Base-by-base conservation (phyloP, 208 protist genomes). In the Trypanosoma lewisi region DNA sequence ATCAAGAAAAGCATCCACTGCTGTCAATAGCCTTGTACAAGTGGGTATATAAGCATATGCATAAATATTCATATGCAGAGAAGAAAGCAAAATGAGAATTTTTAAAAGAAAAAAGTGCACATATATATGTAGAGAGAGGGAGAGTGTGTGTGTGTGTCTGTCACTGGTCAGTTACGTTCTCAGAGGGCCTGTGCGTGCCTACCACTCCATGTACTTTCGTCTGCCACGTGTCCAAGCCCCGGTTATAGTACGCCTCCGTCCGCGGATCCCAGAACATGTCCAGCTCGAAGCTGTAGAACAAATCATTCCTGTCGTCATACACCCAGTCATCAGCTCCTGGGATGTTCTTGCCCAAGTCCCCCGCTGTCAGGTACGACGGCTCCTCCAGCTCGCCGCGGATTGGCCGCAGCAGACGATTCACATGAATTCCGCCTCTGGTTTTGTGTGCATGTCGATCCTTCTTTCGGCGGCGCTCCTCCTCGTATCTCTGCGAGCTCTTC, bases 241-340 rank as follows among this genome's bases (percentile, higher is more conserved):
- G 76, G 60, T 81, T 87, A 67, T 83, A 94, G 67, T 94, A 94
- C 67, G 82, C 74, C 12, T 44, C 44, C 34, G 77, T 87, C 31
- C 88, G 62, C 16, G 87, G 87, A 45, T 94, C 87, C 78, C 80
- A 94, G 70, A 94, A 94, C 73, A 78, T 80, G 63, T 91, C 75
- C 0, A 78, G 56, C 12, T 75, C 52, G 50, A 90, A 91, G 27
- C 75, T 83, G 64, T 91, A 94, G 59, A 87, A 94, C 71, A 91
- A 81, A 62, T 94, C 87, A 67, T 80, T 91, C 33, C 64, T 71
- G 47, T 87, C 77, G 42, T 91, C 84, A 67, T 94, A 94, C 12
- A 94, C 70, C 87, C 87, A 94, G 61, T 94, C 84, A 14, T 71
- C 54, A 8, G 87, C 84, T 30, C 85, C 85, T 4, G 66, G 59